phyloP scores from a whole-genome alignment of 768 basidiomycete species.

The Boletus subparvulus region DNA sequence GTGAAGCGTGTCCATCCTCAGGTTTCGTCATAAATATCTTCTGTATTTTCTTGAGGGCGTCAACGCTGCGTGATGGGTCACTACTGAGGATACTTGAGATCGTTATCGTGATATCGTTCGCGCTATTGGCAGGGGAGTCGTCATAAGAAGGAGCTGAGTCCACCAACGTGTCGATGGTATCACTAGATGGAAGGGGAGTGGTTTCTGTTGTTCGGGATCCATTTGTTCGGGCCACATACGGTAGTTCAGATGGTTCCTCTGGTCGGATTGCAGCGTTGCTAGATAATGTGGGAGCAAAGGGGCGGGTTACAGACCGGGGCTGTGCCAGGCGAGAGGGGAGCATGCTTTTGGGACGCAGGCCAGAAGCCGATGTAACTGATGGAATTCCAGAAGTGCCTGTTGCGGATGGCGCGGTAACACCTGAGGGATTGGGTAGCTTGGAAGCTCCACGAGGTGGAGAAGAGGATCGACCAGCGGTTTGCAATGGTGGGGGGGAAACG shows the following conservation, averaged over 20 bases:
- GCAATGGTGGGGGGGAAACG: constrained; percentile 38
- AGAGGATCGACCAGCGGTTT: constrained; percentile 41
- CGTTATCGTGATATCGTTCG: constrained; percentile 70
- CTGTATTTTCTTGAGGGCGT: constrained; percentile 91
- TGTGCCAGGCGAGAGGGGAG: constrained; percentile 74
- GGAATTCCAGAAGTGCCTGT: constrained; percentile 27
- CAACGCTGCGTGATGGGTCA: constrained; percentile 83
- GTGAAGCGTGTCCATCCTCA: constrained; percentile 65
- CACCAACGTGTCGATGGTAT: constrained; percentile 35
- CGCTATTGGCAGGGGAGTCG: constrained; percentile 10
- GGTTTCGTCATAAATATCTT: constrained; percentile 77
- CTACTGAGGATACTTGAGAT: constrained; percentile 90
- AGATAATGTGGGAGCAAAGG: constrained; percentile 23
- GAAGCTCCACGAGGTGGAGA: constrained; percentile 48
- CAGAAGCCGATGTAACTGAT: constrained; percentile 36
- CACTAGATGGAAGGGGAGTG: constrained; percentile 21
- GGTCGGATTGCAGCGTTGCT: constrained; percentile 25
- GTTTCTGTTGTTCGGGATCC: constrained; percentile 14
- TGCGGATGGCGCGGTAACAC: constrained; percentile 11
- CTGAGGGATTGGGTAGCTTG: constrained; percentile 39
- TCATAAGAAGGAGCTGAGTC: constrained; percentile 30
- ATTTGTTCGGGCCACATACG: constrained; percentile 23
- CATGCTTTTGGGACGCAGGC: constrained; percentile 60
- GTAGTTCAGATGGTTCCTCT: constrained; percentile 33
- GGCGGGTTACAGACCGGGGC: constrained; percentile 48